Evolutionary conservation across 805 yeast genomes (phyloP), one percentile per base, ranked within the genome.

Genomic region (Wickerhamomyces strasburgensis): DNA sequence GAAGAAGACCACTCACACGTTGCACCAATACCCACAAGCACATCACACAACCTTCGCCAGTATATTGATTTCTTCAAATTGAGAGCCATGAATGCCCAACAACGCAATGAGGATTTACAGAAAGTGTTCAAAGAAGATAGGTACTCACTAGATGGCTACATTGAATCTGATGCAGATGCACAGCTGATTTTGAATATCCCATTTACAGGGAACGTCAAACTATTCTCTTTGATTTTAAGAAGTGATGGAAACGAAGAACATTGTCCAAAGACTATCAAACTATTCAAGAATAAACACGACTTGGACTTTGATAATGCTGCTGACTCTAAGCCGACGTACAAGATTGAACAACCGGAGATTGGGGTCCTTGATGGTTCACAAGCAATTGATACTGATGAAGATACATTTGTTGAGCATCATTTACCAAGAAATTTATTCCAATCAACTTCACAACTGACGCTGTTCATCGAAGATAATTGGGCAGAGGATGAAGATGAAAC

Each of bases 141-240:
- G 49, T 76, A 73, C 43, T 58, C 65, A n/a, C 46, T 74, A 8
- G 42, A 77, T 64, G 44, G 61, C 26, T 50, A 60, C 64, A 54
- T 78, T 31, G 63, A 75, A 58, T 75, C 84, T 1, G 96, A 89
- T 56, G 78, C 84, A 2, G 98, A 90, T 52, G 75, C 80, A 40
- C 96, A 90, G 56, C 46, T 89, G 47, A 72, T 89, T 23, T 47
- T 90, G 23, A 73, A 76, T 36, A 73, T 90, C 19, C 97, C 96
- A 19, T 90, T 90, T 51, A 78, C 81, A 10, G 84, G 83, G 1
- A 64, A 73, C 17, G 87, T 84, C 28, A 85, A 81, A 54, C 59
- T 90, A 25, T 84, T 75, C 54, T 83, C 95, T 3, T 47, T 90
- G 1, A 73, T 84, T 3, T 44, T 90, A 9, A 69, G 96, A 46